phyloP scores from a whole-genome alignment of 345 rosid genomes.

The Erodium maritimum region DNA sequence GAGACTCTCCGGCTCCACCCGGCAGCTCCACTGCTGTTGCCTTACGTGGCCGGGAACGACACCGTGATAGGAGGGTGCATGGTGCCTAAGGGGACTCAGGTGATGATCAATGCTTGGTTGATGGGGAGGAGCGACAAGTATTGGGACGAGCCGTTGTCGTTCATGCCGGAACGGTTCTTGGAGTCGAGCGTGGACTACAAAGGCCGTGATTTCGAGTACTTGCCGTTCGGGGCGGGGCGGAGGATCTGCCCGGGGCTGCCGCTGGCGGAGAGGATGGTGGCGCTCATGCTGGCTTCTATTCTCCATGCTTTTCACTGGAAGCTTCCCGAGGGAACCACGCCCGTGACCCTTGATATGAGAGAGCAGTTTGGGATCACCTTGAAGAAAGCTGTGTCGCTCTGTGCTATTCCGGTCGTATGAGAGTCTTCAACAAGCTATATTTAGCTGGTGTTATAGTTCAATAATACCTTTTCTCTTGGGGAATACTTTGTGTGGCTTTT shows the following conservation, averaged over 20 bases:
- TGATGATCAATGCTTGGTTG: conserved; percentile 19
- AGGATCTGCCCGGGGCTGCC: conserved; percentile 19
- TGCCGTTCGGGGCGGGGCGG: conserved; percentile 25
- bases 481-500: too few relatives aligned
- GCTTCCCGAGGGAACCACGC: conserved; percentile 2
- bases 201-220: conserved; percentile 18
- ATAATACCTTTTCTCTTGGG: too few relatives aligned
- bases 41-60: conserved; percentile 9
- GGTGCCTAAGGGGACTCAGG: conserved; percentile 15
- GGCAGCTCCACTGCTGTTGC: conserved; percentile 15
- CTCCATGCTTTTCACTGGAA: conserved; percentile 19
- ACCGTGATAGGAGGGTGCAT: conserved; percentile 15
- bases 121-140: conserved; percentile 14
- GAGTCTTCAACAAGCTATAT: too few relatives aligned
- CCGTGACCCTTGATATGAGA: conserved; percentile 15
- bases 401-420: not conserved
- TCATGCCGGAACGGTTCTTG: conserved; percentile 16
- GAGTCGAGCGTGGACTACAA: conserved; percentile 7
- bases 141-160: conserved; percentile 16
- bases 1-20: conserved; percentile 13
- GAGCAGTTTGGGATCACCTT: conserved; percentile 19
- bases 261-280: conserved; percentile 17
- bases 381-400: conserved; percentile 9
- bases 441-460: too few relatives aligned
- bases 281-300: conserved; percentile 9